Evolutionary conservation across 2,329 filamentous ascomycete genomes (phyloP), one percentile per base, ranked within the genome.

Genomic region (Pseudogymnoascus sp.): DNA sequence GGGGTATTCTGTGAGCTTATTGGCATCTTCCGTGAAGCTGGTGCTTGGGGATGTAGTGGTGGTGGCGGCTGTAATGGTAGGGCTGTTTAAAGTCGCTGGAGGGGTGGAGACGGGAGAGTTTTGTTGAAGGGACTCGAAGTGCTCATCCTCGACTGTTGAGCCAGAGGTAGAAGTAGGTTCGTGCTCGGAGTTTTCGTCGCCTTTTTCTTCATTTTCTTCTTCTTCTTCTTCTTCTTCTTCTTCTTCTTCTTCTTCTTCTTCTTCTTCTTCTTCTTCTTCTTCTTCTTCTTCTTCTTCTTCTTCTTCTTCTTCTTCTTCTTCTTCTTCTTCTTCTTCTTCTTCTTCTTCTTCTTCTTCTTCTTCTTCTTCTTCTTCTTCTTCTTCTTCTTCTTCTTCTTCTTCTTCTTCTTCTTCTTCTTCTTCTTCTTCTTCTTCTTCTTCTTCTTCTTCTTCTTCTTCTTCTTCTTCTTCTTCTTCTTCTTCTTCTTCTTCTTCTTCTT

Each of bases 1-100:
- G 13, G 70, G 71, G 35, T 37, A 37, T 75, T 37, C 70, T 17
- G 70, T 68, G 50, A 76, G 75, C 59, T 73, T 71, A 44, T 70
- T 64, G 11, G 72, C 61, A 2, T 69, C 68, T 23, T 71, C 71
- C 7, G 63, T 60, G n/a, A 33, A 31, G n/a, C 23, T 13, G 7
- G 13, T 60, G 29, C 42, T 40, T 64, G 23, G 11, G 66, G 29
- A 11, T 63, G 35, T 37, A 11, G 44, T 19, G 19, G 44, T 50
- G n/a, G 19, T 50, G 26, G 44, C 21, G 44, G 21, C 26, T 21
- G 44, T 15, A 11, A 37, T 37, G 15, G 44, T 29, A 21, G 19
- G 44, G 44, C 44, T 50, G 21, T 50, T 50, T 2, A 13, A 29
- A 50, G n/a, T 50, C 44, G 44, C 44, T 50, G 44, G 44, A 23